Base-by-base conservation (phyloP, 768 basidiomycete genomes). In the Suillus luteus region DNA sequence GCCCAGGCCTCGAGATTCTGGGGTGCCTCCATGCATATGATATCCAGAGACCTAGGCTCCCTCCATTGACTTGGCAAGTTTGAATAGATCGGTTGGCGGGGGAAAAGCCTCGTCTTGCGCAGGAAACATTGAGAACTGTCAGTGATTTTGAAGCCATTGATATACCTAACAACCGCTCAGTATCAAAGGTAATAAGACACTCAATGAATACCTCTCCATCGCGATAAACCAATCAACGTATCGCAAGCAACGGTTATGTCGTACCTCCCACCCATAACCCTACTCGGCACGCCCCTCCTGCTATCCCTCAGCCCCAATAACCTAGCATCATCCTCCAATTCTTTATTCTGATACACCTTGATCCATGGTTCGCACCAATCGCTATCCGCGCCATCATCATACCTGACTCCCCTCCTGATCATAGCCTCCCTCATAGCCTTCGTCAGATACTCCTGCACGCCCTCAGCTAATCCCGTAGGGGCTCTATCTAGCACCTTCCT, bases 191-290 rank as follows among this genome's bases (percentile, higher is more conserved):
- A 52, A 60, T 14, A 31, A 52, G 17, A 1, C 11, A 10, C 17
- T 54, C 35, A 54, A 54, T 35, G 52, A n/a, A 54, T 54, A 54
- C 52, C 31, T 35, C 52, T 54, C 52, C 52, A 54, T 54, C 52
- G 52, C 19, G 52, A 54, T n/a, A 54, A 54, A 35, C 52, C 52
- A 7, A 54, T 54, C 19, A 54, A 6, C 19, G 52, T 54, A n/a
- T 54, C 52, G 6, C 52, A 54, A n/a, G 52, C 52, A 35, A 54
- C 52, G 6, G 33, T 54, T 54, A 54, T 54, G 17, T 54, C 52
- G 31, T 54, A 54, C 19, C 52, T 54, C 31, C 52, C 52, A 7
- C 52, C 52, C 1, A 1, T 31, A 14, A n/a, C 11, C 52, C 52
- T 54, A 35, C 10, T 6, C 19, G 52, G 52, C 6, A 54, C 33